Evolutionary conservation across 192 early-diverging fungal genomes (phyloP).

Genomic region (Geranomyces michiganensis): DNA sequence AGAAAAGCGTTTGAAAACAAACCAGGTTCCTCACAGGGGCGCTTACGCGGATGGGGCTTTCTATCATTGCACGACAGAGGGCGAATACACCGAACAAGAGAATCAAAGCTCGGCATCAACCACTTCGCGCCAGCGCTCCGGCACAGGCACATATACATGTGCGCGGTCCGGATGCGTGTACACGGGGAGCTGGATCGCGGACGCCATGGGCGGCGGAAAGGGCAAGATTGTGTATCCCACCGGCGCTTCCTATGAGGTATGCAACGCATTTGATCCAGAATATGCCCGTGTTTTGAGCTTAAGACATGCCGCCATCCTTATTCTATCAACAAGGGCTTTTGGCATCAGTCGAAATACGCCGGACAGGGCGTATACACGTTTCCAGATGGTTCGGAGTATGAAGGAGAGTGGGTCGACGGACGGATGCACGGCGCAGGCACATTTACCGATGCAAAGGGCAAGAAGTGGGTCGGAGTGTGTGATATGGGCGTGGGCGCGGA

Average conservation of each 20-base stretch:
- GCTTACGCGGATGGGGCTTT: too few species aligned
- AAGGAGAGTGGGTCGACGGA: conserved; percentile 38
- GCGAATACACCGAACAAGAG: conserved; percentile 27
- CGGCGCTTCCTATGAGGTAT: conserved; percentile 43
- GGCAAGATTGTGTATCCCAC: conserved; percentile 25
- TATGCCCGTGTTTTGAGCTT: not conserved
- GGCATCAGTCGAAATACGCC: conserved; percentile 41
- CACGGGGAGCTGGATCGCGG: conserved; percentile 27
- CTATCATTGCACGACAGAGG: too few species aligned
- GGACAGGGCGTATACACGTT: conserved; percentile 44
- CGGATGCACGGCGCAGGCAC: conserved; percentile 42
- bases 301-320: too few species aligned
- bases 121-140: conserved; percentile 12
- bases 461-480: conserved; percentile 44
- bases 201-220: conserved; percentile 24
- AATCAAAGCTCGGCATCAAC: not conserved
- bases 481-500: conserved; percentile 28
- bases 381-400: conserved; percentile 35
- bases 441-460: conserved; percentile 27
- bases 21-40: not conserved
- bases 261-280: not conserved
- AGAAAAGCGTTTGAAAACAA: not conserved
- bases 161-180: conserved; percentile 18
- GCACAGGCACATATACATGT: conserved; percentile 23
- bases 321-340: conserved; percentile 1